phyloP scores from a whole-genome alignment of 352 stramenopile species.

The Globisporangium barbulae region DNA sequence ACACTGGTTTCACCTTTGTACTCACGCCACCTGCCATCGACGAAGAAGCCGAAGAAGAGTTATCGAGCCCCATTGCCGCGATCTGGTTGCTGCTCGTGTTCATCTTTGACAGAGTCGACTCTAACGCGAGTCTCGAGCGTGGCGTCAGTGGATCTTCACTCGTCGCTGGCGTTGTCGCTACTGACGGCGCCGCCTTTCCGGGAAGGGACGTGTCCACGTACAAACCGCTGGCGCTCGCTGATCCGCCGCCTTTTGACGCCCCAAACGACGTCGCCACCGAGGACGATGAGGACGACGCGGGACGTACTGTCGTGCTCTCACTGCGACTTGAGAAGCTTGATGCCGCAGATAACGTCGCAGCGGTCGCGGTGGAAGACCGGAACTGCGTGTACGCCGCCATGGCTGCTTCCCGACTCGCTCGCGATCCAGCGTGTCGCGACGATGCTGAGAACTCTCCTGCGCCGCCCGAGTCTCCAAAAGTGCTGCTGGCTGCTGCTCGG shows the following conservation, averaged over 20 bases:
- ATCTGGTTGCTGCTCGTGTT: constrained; percentile 15
- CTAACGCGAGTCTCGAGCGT: constrained; percentile 39
- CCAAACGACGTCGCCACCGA: constrained; percentile 5
- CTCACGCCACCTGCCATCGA: background rate
- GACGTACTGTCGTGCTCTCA: background rate
- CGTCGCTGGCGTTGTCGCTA: constrained; percentile 21
- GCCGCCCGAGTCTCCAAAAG: background rate
- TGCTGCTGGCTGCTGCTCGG: background rate
- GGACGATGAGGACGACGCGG: background rate
- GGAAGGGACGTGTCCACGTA: constrained; percentile 15
- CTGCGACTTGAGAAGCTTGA: constrained; percentile 8
- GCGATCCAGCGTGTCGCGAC: constrained; percentile 5
- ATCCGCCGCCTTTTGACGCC: background rate
- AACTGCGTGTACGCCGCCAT: constrained; percentile 15
- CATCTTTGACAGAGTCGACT: constrained; percentile 38
- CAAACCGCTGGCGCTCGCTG: constrained; percentile 2
- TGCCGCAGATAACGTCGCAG: constrained; percentile 6
- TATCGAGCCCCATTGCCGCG: constrained; percentile 15
- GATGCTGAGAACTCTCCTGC: background rate
- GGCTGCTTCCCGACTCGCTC: constrained; percentile 10
- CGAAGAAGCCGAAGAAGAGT: constrained; percentile 2
- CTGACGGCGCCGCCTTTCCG: constrained; percentile 5
- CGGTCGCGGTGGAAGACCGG: constrained; percentile 12
- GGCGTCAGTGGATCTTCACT: constrained; percentile 49
- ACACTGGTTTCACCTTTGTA: background rate